These are phyloP conservation scores for Corymbia maculata DNA, from an alignment of 345 rosid genomes.

Conservation along the genomic window DNA sequence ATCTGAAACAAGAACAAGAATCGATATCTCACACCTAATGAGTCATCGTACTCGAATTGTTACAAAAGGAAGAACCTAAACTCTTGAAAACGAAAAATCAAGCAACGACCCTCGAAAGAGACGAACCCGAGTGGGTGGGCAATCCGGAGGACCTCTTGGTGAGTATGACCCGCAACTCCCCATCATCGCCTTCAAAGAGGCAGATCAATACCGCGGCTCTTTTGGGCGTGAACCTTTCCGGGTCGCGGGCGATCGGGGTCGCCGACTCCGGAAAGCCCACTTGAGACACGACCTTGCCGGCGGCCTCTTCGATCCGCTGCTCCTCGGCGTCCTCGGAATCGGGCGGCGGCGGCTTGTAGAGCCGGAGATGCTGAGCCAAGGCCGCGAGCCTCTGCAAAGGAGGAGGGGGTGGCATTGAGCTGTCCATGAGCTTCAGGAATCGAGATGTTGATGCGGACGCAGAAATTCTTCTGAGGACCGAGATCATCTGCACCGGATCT, in stretches of 20 bases:
- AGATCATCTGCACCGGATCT: slow-evolving; percentile 11
- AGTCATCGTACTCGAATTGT: neutral
- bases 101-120: neutral
- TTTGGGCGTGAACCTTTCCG: slow-evolving; percentile 56
- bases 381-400: slow-evolving; percentile 31
- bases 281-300: slow-evolving; percentile 68
- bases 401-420: slow-evolving; percentile 1
- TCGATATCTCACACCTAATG: neutral
- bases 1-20: neutral
- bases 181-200: slow-evolving; percentile 71
- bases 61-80: neutral
- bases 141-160: slow-evolving; percentile 73
- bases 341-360: slow-evolving; percentile 59
- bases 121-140: slow-evolving; percentile 86
- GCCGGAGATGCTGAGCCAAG: slow-evolving; percentile 68
- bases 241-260: slow-evolving; percentile 26
- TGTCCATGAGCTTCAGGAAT: neutral
- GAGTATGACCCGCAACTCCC: slow-evolving; percentile 74
- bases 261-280: slow-evolving; percentile 81
- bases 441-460: neutral
- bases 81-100: neutral
- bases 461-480: slow-evolving; percentile 25
- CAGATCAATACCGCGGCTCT: slow-evolving; percentile 92
- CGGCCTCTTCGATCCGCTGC: slow-evolving; percentile 1
- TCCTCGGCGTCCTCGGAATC: neutral